Evolutionary conservation across 2,329 filamentous ascomycete genomes (phyloP), one percentile per base, ranked within the genome.

Genomic region (Diaporthe destruens): DNA sequence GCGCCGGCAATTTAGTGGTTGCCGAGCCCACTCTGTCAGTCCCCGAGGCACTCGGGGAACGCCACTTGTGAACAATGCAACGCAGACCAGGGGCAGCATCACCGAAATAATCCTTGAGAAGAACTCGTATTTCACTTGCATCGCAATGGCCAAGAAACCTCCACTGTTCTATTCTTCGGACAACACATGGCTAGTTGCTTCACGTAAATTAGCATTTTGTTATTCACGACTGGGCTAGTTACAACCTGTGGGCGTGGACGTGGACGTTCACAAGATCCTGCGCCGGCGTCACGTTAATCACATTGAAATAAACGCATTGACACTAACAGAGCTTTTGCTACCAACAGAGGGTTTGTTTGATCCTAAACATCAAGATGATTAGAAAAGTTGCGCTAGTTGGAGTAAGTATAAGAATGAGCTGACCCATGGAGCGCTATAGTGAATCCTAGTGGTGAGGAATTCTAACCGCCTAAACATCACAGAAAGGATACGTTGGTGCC

Each of bases 31-130:
- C 20, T 57, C n/a, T 18, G 12, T 20, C 36, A 42, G 34, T 59
- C 42, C 34, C 34, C 56, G 56, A 59, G n/a, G 7, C 56, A 39
- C 56, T 59, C 56, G 56, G 56, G 56, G 36, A 59, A 59, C 56
- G 36, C 34, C 6, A 59, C 36, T 18, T 18, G 34, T 59, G 56
- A n/a, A 42, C n/a, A 12, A 59, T 25, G 56, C n/a, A 18, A 18
- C 42, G 36, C 56, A 20, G n/a, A 20, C 20, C 54, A 36, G 18
- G 54, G 54, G 11, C 54, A 18, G 4, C 12, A 36, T 32, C 32
- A 14, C 54, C 18, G 54, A n/a, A 34, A 36, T 32, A 56, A 36
- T 34, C 29, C 29, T 14, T 34, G 6, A 34, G 2, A 57, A 9
- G n/a, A 2, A 14, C 9, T 57, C 20, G 11, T 11, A 12, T 8